Percentiles rank a stretch among this genome's conserved stretches.
These are phyloP conservation scores for Globisporangium cystogenes DNA, from an alignment of 352 stramenopile genomes.

Conservation along the genomic window DNA sequence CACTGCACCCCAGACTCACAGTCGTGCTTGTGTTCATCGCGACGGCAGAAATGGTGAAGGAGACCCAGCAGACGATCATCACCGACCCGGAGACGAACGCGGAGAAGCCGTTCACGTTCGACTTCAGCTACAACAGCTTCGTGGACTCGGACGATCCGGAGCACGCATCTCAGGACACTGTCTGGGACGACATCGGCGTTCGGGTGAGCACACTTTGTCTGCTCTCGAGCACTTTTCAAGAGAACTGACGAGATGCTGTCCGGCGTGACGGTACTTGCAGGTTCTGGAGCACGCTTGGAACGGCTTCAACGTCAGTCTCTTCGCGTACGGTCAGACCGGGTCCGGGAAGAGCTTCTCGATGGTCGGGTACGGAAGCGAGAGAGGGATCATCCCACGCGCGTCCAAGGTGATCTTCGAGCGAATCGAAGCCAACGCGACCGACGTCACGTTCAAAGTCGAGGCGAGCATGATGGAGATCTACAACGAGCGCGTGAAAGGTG, in stretches of 20 bases:
- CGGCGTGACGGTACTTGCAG: constrained; percentile 7
- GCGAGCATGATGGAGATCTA: constrained; percentile 91
- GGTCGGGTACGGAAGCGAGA: constrained; percentile 77
- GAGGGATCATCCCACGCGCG: constrained; percentile 80
- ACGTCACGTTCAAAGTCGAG: constrained; percentile 79
- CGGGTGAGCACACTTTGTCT: constrained; percentile 23
- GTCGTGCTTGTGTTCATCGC: too few relatives aligned
- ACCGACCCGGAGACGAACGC: constrained; percentile 68
- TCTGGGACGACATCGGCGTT: constrained; percentile 84
- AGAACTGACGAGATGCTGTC: neutral
- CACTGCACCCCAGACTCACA: neutral
- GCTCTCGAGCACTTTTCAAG: too few relatives aligned
- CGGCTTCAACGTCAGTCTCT: constrained; percentile 87
- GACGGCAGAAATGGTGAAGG: constrained; percentile 61
- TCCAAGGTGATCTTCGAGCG: constrained; percentile 82
- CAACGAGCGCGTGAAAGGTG: constrained; percentile 85
- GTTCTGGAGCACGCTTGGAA: constrained; percentile 88
- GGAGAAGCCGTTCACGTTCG: constrained; percentile 84
- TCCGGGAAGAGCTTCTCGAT: constrained; percentile 86
- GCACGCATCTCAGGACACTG: constrained; percentile 71
- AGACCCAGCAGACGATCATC: constrained; percentile 81
- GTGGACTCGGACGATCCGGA: constrained; percentile 39
- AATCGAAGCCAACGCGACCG: constrained; percentile 41
- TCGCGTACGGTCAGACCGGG: constrained; percentile 86
- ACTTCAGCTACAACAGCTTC: constrained; percentile 89